These are phyloP conservation scores for Fusarium denticulatum DNA, from an alignment of 2,329 filamentous ascomycete species.

Conservation along the genomic window DNA sequence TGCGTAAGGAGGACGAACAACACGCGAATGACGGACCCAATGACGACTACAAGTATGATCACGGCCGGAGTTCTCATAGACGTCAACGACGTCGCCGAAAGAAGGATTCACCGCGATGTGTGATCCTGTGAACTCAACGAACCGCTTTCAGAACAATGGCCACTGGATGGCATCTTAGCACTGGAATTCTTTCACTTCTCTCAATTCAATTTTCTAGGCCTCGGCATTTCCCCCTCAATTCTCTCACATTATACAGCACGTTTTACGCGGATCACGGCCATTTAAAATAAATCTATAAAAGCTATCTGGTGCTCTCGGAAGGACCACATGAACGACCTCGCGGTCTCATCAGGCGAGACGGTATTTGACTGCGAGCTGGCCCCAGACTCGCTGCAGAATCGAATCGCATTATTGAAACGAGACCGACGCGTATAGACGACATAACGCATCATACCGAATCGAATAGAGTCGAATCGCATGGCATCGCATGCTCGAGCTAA, in stretches of 20 bases:
- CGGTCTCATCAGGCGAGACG: conserved; percentile 34
- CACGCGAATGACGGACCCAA: conserved; percentile 46
- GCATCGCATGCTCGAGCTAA: conserved; percentile 11
- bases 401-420: conserved; percentile 12
- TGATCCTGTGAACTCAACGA: conserved; percentile 52
- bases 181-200: conserved; percentile 17
- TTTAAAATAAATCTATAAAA: conserved; percentile 20
- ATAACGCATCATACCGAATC: conserved; percentile 11
- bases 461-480: not conserved
- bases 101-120: conserved; percentile 53
- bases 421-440: conserved; percentile 22
- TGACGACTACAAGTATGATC: conserved; percentile 56
- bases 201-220: conserved; percentile 4
- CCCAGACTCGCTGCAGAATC: not conserved
- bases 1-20: conserved; percentile 73
- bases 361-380: conserved; percentile 12
- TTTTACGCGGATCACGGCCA: conserved; percentile 20
- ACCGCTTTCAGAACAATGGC: conserved; percentile 2
- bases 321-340: conserved; percentile 26
- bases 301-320: conserved; percentile 12
- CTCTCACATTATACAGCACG: conserved; percentile 18
- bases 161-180: conserved; percentile 32
- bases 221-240: not conserved
- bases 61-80: conserved; percentile 40
- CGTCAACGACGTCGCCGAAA: conserved; percentile 45